A percentile compares a stretch with the other conserved stretches of the same genome.
These are phyloP conservation scores for Rhizopus delemar DNA, from an alignment of 371 early-diverging fungal species.

Conservation along the genomic window DNA sequence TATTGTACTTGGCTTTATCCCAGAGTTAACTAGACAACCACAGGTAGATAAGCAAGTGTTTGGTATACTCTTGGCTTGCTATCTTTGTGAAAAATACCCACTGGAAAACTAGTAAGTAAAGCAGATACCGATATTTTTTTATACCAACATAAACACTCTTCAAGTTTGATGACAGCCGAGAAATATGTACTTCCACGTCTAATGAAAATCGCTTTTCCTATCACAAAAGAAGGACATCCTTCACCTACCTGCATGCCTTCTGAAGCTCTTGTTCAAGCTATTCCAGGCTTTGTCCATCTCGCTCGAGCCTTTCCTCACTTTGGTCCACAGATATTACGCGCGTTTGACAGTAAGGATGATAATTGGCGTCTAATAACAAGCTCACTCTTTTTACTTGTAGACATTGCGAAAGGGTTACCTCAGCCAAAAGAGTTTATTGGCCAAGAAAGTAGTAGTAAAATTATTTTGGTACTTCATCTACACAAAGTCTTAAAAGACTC, in stretches of 20 bases:
- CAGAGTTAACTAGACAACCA: slow-evolving; percentile 52
- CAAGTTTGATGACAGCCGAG: slow-evolving; percentile 36
- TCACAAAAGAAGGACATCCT: slow-evolving; percentile 20
- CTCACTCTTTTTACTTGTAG: slow-evolving; percentile 9
- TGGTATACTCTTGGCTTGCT: slow-evolving; percentile 50
- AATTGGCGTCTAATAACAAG: background rate
- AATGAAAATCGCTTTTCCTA: slow-evolving; percentile 43
- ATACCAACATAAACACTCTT: background rate
- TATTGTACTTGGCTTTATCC: slow-evolving; percentile 54
- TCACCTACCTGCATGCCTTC: slow-evolving; percentile 36
- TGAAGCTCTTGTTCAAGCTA: slow-evolving; percentile 41
- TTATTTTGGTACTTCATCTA: slow-evolving; percentile 43
- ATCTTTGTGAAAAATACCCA: slow-evolving; percentile 53
- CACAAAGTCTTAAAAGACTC: slow-evolving; percentile 42
- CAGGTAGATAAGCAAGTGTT: slow-evolving; percentile 52
- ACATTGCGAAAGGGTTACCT: slow-evolving; percentile 42
- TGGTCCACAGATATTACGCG: slow-evolving; percentile 35
- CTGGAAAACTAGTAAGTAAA: slow-evolving; percentile 48
- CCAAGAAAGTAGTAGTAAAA: slow-evolving; percentile 43
- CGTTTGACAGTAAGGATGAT: slow-evolving; percentile 35
- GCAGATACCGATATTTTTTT: background rate
- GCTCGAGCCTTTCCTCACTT: slow-evolving; percentile 50
- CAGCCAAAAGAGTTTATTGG: slow-evolving; percentile 43
- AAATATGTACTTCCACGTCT: slow-evolving; percentile 42
- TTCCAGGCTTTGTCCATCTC: slow-evolving; percentile 47